A percentile compares a stretch with the other conserved stretches of the same genome.
Evolutionary conservation across 2,329 filamentous ascomycete genomes (phyloP).

Genomic region (Cryphonectria parasitica): DNA sequence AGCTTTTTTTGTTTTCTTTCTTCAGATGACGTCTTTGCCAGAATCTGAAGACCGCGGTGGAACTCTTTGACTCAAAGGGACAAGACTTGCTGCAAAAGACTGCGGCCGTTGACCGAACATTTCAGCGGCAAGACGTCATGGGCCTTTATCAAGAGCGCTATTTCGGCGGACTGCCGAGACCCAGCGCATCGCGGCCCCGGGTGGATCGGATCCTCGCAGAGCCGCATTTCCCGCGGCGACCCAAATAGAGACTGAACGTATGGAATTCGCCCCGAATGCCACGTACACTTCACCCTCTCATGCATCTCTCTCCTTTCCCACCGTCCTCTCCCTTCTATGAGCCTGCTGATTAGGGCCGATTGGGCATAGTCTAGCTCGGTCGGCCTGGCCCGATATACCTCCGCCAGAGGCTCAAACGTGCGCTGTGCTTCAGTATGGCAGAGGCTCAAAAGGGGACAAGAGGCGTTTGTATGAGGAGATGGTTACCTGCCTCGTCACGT

Average conservation of each 20-base stretch:
- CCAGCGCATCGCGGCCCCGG: conserved; percentile 21
- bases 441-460: neutral
- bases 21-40: conserved; percentile 21
- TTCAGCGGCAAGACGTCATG: conserved; percentile 30
- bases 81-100: neutral
- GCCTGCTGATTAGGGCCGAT: conserved; percentile 15
- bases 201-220: conserved; percentile 23
- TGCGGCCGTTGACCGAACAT: conserved; percentile 22
- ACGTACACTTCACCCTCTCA: neutral
- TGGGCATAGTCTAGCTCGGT: neutral
- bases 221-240: conserved; percentile 27
- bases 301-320: neutral
- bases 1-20: conserved; percentile 5
- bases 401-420: too few relatives aligned
- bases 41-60: conserved; percentile 15
- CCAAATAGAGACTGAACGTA: neutral
- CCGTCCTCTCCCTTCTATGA: neutral
- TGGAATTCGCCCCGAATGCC: neutral
- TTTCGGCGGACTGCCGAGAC: conserved; percentile 28
- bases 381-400: neutral
- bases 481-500: too few relatives aligned
- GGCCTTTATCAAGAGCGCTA: conserved; percentile 15
- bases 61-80: conserved; percentile 11
- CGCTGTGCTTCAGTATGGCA: neutral
- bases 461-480: neutral